A percentile compares a stretch with the other conserved stretches of the same genome.
These are phyloP conservation scores for Fusarium duplospermum DNA, from an alignment of 2,329 filamentous ascomycete species.

Conservation along the genomic window DNA sequence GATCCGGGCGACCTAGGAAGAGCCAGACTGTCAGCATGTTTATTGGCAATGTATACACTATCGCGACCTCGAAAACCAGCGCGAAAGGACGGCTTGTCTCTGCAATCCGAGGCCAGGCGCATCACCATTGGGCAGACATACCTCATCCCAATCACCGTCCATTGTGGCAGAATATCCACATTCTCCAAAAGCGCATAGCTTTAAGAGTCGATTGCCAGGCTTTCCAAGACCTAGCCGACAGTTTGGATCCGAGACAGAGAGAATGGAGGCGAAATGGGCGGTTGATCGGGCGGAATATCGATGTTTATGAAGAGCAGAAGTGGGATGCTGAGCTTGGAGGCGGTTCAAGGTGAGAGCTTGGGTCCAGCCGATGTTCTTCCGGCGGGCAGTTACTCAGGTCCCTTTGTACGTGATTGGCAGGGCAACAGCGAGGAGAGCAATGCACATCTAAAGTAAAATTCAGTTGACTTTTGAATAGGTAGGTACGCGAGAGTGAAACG, in stretches of 20 bases:
- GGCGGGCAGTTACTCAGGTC: background rate
- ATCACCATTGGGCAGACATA: conserved; percentile 50
- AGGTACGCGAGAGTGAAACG: background rate
- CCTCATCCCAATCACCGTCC: conserved; percentile 78
- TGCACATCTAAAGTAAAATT: background rate
- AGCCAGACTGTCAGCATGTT: conserved; percentile 18
- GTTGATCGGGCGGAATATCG: background rate
- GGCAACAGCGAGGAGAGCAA: background rate
- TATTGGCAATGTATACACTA: background rate
- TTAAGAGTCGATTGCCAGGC: conserved; percentile 17
- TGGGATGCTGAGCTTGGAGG: conserved; percentile 41
- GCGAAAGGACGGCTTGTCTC: background rate
- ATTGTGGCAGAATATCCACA: conserved; percentile 59
- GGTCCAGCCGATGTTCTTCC: conserved; percentile 40
- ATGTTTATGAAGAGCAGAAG: conserved; percentile 25
- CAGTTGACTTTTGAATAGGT: background rate
- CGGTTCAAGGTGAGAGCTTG: conserved; percentile 34
- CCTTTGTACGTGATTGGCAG: background rate
- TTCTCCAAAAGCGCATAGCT: conserved; percentile 52
- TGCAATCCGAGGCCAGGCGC: background rate
- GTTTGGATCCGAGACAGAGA: background rate
- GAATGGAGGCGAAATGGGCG: background rate
- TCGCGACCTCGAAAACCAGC: background rate
- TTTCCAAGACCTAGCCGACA: conserved; percentile 15
- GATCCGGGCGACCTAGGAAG: conserved; percentile 78